Evolutionary conservation across 768 basidiomycete species (phyloP), one percentile per base, ranked within the genome.

Genomic region (Hericium coralloides): DNA sequence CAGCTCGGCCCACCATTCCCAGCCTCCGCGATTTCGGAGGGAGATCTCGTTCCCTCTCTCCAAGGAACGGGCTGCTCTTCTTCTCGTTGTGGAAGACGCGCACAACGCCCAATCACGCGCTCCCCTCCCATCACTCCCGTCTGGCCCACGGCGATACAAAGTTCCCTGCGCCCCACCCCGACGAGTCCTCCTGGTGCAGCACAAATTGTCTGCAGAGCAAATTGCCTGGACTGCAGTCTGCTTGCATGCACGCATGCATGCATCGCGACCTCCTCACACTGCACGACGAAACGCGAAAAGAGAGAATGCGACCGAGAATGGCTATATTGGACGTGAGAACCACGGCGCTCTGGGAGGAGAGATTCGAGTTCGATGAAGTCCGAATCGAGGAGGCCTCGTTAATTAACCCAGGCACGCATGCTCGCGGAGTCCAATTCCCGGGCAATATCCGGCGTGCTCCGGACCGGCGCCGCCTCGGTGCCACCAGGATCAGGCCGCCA

Each of bases 391-490:
- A 47, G 56, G 41, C 47, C 26, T 54, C 59, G 59, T 62, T 62
- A 60, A 62, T 62, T 62, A 62, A 62, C 54, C 59, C 60, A 60
- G 61, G 61, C 54, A 62, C 61, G 31, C 41, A 37, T 39, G 49
- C 54, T 60, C 52, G 58, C 53, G 57, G 57, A 15, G n/a, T 17
- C 20, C 49, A 10, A 14, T 5, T 56, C 58, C 58, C 58, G 57
- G 58, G 51, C 58, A 52, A 59, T 58, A 52, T 43, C 54, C 60
- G 58, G 54, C 58, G 39, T 53, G 51, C 53, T 53, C 53, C 58
- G 52, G 50, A 52, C 12, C 25, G n/a, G 25, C 48, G 48, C 22
- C 25, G 43, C 20, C 48, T 49, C 25, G 17, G 25, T 23, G 48
- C 22, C 48, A n/a, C 48, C 15, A 15, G 22, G 17, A 49, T 49